Conservation (phyloP, 2,329 filamentous ascomycete species). For the Sclerotinia trifoliorum region DNA sequence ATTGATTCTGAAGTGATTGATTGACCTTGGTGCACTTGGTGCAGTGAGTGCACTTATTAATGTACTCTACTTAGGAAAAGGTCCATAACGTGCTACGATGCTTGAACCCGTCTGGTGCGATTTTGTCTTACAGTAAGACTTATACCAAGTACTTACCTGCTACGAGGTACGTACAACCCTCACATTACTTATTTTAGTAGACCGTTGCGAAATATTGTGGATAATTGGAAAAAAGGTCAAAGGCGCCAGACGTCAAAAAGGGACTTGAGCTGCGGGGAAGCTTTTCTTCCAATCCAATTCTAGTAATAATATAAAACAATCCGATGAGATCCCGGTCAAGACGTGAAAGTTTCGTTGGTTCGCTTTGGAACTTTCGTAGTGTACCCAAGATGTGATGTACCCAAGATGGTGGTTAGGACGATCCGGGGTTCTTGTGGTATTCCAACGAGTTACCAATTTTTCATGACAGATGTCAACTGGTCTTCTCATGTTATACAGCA, state of each 20-base stretch:
- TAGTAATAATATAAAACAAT: background rate
- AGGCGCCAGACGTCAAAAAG: background rate
- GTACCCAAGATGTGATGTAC: background rate
- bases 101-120: slow-evolving; percentile 10
- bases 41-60: no score
- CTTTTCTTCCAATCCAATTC: background rate
- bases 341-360: background rate
- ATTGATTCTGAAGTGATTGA: background rate
- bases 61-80: no score
- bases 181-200: no score
- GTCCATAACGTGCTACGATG: background rate
- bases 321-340: background rate
- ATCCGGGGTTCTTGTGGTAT: background rate
- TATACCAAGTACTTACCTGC: no score
- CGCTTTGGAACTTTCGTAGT: background rate
- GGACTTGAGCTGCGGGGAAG: slow-evolving; percentile 2
- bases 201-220: no score
- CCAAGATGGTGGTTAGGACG: slow-evolving; percentile 11
- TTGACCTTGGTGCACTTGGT: background rate
- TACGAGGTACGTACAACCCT: no score
- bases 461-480: slow-evolving; percentile 2
- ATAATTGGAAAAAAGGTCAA: background rate
- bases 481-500: background rate
- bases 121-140: background rate
- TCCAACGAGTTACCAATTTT: background rate